phyloP scores from a whole-genome alignment of 169 alveolate genomes.

The Blepharisma undulans region DNA sequence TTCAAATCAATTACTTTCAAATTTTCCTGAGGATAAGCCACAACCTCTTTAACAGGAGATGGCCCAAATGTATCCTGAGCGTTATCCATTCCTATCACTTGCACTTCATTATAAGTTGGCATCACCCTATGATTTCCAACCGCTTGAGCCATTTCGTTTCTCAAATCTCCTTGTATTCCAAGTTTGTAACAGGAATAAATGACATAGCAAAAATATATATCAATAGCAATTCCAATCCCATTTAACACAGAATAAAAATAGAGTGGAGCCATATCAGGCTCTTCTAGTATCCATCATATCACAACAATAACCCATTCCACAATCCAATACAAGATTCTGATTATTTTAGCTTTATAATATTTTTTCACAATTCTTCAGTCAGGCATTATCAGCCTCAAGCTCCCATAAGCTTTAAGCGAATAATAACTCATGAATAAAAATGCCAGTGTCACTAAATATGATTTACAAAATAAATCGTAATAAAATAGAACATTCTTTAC shows the following conservation, averaged over 20 bases:
- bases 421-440: not conserved
- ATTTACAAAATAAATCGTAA: not conserved
- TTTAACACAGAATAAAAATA: not conserved
- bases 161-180: not conserved
- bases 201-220: not conserved
- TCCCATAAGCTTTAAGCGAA: not conserved
- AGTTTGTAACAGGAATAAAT: slow-evolving; percentile 21
- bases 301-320: not conserved
- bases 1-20: not conserved
- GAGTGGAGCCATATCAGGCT: not conserved
- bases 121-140: not conserved
- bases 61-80: not conserved
- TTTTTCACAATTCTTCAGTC: not conserved
- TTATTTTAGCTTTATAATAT: not conserved
- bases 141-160: not conserved
- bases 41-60: not conserved
- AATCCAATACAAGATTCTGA: not conserved
- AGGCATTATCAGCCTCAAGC: not conserved
- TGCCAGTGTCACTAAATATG: not conserved
- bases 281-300: not conserved
- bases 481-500: not conserved
- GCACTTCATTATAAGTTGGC: not conserved
- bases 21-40: not conserved
- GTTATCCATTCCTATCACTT: not conserved
- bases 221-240: not conserved